Evolutionary conservation across 1,139 yeast genomes (phyloP).

Genomic region (Entelexis paramagnoliae): DNA sequence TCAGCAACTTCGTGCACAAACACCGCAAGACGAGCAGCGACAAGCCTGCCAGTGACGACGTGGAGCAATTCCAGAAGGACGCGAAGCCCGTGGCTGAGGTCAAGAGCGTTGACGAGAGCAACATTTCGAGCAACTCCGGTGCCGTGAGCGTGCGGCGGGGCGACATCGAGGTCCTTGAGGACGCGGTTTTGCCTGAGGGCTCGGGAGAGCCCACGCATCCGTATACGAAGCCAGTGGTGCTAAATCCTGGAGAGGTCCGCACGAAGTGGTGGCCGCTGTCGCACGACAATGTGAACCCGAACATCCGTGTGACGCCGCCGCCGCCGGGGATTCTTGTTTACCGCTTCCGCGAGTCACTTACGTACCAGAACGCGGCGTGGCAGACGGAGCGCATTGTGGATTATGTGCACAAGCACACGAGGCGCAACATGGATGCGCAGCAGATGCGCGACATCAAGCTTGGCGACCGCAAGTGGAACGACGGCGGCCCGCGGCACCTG

Average conservation of each 20-base stretch:
- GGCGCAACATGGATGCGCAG: conserved; percentile 40
- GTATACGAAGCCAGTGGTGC: conserved; percentile 14
- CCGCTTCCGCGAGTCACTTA: conserved; percentile 70
- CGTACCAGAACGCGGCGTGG: conserved; percentile 69
- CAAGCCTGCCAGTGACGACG: background rate
- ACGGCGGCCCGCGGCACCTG: conserved; percentile 53
- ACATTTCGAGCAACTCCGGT: background rate
- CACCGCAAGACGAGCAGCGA: background rate
- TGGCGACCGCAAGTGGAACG: conserved; percentile 85
- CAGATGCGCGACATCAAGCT: conserved; percentile 27
- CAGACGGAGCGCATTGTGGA: conserved; percentile 64
- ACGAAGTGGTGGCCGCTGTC: conserved; percentile 64
- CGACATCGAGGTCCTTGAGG: conserved; percentile 15
- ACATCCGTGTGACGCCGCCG: conserved; percentile 55
- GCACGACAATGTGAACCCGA: conserved; percentile 47
- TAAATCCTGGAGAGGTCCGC: background rate
- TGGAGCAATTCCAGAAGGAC: background rate
- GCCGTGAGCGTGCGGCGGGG: conserved; percentile 1
- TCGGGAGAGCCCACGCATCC: conserved; percentile 15
- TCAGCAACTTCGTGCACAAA: background rate
- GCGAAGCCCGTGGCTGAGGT: background rate
- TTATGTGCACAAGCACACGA: conserved; percentile 52
- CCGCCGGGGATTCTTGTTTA: conserved; percentile 87
- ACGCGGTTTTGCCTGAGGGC: conserved; percentile 11
- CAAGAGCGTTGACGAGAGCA: background rate